A percentile compares a stretch with the other conserved stretches of the same genome.
phyloP scores from a whole-genome alignment of 2,329 filamentous ascomycete genomes.

The Claviceps sp. region DNA sequence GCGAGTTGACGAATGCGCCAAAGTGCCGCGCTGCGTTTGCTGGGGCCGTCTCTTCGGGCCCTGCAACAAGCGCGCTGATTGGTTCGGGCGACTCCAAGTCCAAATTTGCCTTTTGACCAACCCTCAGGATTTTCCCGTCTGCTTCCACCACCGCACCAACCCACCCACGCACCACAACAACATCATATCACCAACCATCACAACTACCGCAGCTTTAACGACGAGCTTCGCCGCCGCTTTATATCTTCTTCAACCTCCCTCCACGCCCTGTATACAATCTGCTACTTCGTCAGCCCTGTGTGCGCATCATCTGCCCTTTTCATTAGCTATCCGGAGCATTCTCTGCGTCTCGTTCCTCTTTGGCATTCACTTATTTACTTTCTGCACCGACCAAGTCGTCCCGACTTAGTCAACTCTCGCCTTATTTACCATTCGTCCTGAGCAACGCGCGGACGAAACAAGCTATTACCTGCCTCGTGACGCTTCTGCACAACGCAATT shows the following conservation, averaged over 20 bases:
- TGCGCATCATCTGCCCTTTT: slow-evolving; percentile 5
- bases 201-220: slow-evolving; percentile 3
- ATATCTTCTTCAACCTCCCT: slow-evolving; percentile 6
- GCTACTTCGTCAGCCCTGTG: slow-evolving; percentile 2
- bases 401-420: not conserved
- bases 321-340: slow-evolving; percentile 3
- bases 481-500: not conserved
- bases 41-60: not conserved
- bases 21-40: not conserved
- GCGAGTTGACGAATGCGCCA: not conserved
- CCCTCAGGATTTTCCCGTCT: slow-evolving; percentile 22
- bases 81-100: slow-evolving; percentile 8
- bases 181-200: not conserved
- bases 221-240: slow-evolving; percentile 7
- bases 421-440: slow-evolving; percentile 1
- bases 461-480: not conserved
- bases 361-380: not conserved
- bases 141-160: not conserved
- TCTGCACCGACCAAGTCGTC: not conserved
- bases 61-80: not conserved
- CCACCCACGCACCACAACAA: not conserved
- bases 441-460: slow-evolving; percentile 3
- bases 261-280: slow-evolving; percentile 6
- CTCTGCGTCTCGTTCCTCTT: slow-evolving; percentile 2
- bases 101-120: slow-evolving; percentile 19